Evolutionary conservation across 2,329 filamentous ascomycete genomes (phyloP).

Genomic region (Colletotrichum karsti): DNA sequence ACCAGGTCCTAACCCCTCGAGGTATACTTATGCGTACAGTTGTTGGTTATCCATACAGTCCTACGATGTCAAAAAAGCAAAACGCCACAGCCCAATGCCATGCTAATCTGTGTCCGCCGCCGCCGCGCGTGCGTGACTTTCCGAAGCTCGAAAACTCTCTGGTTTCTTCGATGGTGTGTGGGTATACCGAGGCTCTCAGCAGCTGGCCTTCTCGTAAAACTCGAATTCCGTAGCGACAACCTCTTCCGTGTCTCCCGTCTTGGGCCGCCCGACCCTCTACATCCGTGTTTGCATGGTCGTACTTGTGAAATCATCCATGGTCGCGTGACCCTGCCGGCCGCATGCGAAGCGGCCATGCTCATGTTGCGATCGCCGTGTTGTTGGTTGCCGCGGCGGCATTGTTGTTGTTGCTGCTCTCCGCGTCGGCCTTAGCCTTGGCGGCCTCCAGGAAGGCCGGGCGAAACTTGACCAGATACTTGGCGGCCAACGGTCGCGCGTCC

Average conservation of each 20-base stretch:
- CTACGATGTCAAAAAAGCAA: neutral
- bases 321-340: neutral
- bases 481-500: conserved; percentile 69
- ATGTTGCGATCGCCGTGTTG: conserved; percentile 40
- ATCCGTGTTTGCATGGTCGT: neutral
- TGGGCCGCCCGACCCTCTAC: neutral
- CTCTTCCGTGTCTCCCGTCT: neutral
- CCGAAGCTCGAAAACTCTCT: neutral
- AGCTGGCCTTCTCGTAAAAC: neutral
- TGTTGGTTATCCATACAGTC: conserved; percentile 15
- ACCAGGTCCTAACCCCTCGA: neutral
- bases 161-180: neutral
- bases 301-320: neutral
- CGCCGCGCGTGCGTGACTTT: neutral
- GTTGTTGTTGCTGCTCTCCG: conserved; percentile 27
- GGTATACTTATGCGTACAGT: neutral
- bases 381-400: conserved; percentile 30
- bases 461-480: conserved; percentile 70
- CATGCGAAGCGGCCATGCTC: conserved; percentile 15
- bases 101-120: neutral
- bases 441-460: conserved; percentile 59
- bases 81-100: conserved; percentile 5
- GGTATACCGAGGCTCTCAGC: neutral
- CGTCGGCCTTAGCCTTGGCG: conserved; percentile 36
- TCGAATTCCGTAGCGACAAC: neutral